Evolutionary conservation across 345 rosid species (phyloP).

Genomic region (Conringia planisiliqua): DNA sequence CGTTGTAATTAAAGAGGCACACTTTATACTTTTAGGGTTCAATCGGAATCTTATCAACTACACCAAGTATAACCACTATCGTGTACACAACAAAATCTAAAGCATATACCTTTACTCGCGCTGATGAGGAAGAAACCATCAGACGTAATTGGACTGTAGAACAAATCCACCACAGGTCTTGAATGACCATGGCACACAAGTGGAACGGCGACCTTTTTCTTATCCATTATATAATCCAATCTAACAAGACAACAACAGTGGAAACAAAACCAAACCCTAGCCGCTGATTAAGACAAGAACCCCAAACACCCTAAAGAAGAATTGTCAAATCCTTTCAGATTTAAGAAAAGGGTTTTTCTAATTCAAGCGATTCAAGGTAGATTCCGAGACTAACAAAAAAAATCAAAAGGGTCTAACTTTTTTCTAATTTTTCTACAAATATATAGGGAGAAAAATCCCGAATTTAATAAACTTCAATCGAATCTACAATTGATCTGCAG

Average conservation of each 20-base stretch:
- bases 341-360: background rate
- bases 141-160: constrained; percentile 66
- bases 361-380: background rate
- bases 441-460: background rate
- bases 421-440: constrained; percentile 1
- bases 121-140: constrained; percentile 84
- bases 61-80: background rate
- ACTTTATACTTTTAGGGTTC: background rate
- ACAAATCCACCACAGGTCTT: constrained; percentile 78
- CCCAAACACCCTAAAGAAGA: background rate
- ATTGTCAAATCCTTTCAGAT: background rate
- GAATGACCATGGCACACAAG: constrained; percentile 83
- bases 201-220: constrained; percentile 67
- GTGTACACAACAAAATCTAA: background rate
- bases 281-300: background rate
- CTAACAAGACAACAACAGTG: background rate
- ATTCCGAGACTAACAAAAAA: background rate
- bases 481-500: constrained; percentile 2
- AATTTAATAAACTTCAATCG: constrained; percentile 5
- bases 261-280: constrained; percentile 15
- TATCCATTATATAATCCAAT: constrained; percentile 46
- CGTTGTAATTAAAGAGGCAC: background rate
- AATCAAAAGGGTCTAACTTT: background rate
- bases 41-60: background rate
- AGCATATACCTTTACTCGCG: constrained; percentile 64